These are phyloP conservation scores for Bauhinia variegata DNA, from an alignment of 306 rosid species.

Conservation along the genomic window DNA sequence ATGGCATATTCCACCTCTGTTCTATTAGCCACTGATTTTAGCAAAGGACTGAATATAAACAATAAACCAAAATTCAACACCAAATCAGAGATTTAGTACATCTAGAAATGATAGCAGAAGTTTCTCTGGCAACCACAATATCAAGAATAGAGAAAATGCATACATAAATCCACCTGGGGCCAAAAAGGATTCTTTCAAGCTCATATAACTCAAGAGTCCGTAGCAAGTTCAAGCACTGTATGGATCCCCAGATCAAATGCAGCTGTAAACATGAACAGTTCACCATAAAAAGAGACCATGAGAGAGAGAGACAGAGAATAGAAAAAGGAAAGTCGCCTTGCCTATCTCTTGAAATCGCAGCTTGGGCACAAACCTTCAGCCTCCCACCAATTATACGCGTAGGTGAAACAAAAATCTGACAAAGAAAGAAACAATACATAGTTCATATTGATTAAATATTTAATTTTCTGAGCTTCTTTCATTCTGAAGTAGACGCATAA, in stretches of 20 bases:
- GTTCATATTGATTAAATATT: not conserved
- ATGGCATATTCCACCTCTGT: conserved; percentile 61
- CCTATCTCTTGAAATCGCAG: conserved; percentile 48
- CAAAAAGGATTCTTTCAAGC: conserved; percentile 84
- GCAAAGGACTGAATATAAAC: conserved; percentile 71
- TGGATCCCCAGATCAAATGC: conserved; percentile 74
- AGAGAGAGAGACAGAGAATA: not conserved
- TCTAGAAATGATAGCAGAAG: conserved; percentile 6
- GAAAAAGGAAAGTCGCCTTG: conserved; percentile 40
- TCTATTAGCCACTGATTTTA: conserved; percentile 65
- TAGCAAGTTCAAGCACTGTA: conserved; percentile 80
- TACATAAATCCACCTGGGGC: conserved; percentile 59
- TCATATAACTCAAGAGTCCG: conserved; percentile 74
- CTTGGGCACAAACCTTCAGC: conserved; percentile 47
- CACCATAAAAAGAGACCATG: not conserved
- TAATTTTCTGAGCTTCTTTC: not conserved
- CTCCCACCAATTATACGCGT: conserved; percentile 37
- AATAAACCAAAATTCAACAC: conserved; percentile 4
- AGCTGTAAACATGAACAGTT: conserved; percentile 36
- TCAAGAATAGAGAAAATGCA: not conserved
- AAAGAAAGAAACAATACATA: not conserved
- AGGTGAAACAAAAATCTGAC: conserved; percentile 14
- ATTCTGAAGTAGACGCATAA: not conserved
- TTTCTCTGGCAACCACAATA: not conserved
- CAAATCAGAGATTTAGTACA: not conserved